phyloP scores from a whole-genome alignment of 1,139 yeast species.

The Diutina neorugosa region DNA sequence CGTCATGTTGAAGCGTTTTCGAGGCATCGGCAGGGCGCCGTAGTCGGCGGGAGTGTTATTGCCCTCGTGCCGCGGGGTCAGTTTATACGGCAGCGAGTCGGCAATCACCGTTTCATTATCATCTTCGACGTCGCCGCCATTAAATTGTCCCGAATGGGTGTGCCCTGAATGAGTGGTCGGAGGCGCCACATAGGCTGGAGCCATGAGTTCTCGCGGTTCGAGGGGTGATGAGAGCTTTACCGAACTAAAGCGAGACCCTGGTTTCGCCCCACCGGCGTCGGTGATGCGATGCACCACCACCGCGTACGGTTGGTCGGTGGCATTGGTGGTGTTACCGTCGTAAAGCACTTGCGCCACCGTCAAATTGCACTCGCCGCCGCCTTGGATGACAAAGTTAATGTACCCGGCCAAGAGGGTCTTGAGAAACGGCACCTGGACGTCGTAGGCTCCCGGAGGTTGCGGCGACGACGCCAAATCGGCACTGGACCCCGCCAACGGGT shows the following conservation, averaged over 20 bases:
- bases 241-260: neutral
- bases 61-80: neutral
- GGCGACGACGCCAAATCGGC: neutral
- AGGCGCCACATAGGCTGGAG: neutral
- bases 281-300: neutral
- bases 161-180: too few relatives aligned
- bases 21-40: neutral
- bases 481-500: neutral
- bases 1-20: neutral
- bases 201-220: neutral
- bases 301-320: neutral
- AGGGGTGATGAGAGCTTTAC: neutral
- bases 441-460: neutral
- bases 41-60: neutral
- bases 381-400: neutral
- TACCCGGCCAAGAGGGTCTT: neutral
- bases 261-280: neutral
- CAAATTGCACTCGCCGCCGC: conserved; percentile 2
- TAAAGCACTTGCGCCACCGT: neutral
- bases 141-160: neutral
- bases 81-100: neutral
- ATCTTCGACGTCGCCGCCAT: neutral
- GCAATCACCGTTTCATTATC: conserved; percentile 2
- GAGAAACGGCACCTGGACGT: conserved; percentile 3
- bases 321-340: neutral